phyloP scores from a whole-genome alignment of 768 basidiomycete species.

The Russula griseocarnosa region DNA sequence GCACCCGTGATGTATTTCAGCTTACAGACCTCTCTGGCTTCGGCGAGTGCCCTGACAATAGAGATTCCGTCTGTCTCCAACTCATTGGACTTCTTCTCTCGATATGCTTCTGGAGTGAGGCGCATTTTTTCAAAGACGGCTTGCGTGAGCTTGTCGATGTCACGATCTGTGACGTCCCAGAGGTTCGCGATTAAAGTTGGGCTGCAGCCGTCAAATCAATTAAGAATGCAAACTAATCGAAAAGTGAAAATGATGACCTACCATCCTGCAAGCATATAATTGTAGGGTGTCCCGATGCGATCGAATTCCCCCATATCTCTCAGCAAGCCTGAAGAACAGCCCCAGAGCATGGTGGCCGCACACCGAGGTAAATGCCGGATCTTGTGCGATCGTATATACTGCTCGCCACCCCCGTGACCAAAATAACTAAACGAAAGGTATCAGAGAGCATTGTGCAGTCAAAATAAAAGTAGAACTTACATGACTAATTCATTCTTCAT shows the following conservation, averaged over 20 bases:
- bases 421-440: constrained; percentile 64
- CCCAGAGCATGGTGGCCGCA: constrained; percentile 96
- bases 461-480: constrained; percentile 49
- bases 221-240: not conserved
- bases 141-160: constrained; percentile 90
- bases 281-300: constrained; percentile 83
- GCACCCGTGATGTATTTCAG: constrained; percentile 92
- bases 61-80: constrained; percentile 37
- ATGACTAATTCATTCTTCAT: constrained; percentile 78
- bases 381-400: constrained; percentile 85
- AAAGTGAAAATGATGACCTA: constrained; percentile 43
- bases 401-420: constrained; percentile 94
- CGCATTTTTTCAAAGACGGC: constrained; percentile 72
- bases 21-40: constrained; percentile 78
- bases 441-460: constrained; percentile 7
- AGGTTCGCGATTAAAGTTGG: constrained; percentile 91
- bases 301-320: constrained; percentile 94
- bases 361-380: constrained; percentile 79
- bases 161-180: constrained; percentile 98
- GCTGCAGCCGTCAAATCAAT: constrained; percentile 33
- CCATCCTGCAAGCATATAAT: constrained; percentile 98
- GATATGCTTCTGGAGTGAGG: constrained; percentile 40
- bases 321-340: constrained; percentile 90
- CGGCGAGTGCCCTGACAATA: constrained; percentile 74
- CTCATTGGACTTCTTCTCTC: constrained; percentile 28